A percentile compares a stretch with the other conserved stretches of the same genome.
phyloP scores from a whole-genome alignment of 139 green algal species.

The Chlorella sp. region DNA sequence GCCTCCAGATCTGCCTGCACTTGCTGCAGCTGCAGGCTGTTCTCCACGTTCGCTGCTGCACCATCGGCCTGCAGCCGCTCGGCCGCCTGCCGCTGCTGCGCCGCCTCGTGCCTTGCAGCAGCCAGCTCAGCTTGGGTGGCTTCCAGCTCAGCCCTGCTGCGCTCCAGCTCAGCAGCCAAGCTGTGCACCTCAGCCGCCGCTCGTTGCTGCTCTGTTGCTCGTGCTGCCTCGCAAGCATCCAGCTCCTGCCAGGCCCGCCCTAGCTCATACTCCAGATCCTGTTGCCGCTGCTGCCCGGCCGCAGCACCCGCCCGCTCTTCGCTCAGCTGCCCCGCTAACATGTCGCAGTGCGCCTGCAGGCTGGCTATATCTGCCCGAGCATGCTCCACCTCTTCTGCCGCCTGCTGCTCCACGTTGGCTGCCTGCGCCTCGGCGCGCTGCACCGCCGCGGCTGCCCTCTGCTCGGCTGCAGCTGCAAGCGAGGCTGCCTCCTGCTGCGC shows the following conservation, averaged over 20 bases:
- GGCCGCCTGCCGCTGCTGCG: conserved; percentile 39
- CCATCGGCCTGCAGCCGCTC: conserved; percentile 53
- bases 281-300: conserved; percentile 45
- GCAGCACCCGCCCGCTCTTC: background rate
- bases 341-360: background rate
- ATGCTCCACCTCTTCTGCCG: background rate
- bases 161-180: conserved; percentile 2
- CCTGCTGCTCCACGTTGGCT: background rate
- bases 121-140: background rate
- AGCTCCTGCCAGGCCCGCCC: conserved; percentile 57
- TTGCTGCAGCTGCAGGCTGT: conserved; percentile 36
- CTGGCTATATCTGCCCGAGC: background rate
- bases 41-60: conserved; percentile 24
- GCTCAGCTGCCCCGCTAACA: background rate
- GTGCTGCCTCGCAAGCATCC: conserved; percentile 45
- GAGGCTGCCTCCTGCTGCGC: conserved; percentile 8
- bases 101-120: conserved; percentile 53
- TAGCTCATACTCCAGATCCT: conserved; percentile 37
- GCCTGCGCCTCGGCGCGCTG: background rate
- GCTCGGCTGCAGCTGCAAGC: background rate
- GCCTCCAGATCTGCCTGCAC: conserved; percentile 24
- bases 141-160: background rate
- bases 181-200: background rate
- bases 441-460: background rate
- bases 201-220: conserved; percentile 47